Base-by-base conservation (phyloP, 2,329 filamentous ascomycete genomes). In the Penicillium crustosum region DNA sequence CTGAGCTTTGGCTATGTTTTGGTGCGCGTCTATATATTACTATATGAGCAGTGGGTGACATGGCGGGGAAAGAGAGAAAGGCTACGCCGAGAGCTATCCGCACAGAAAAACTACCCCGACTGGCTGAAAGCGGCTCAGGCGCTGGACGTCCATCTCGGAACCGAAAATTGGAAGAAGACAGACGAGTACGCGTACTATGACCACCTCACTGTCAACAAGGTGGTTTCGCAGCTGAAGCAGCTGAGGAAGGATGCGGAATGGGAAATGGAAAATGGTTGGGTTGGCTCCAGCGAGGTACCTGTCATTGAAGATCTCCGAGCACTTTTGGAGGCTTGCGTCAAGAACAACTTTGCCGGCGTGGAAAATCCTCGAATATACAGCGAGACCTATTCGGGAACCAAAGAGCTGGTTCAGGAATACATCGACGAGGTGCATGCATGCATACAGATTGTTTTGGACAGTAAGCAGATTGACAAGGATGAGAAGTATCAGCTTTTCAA, bases 371-470 rank as follows among this genome's bases (percentile, higher is more conserved):
- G 91, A 54, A 78, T 99, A n/a, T 99, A 99, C 73, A 96, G 91
- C 68, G 93, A 97, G 77, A 96, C 93, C 3, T 99, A 99, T 72
- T 96, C 92, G 67, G 94, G 94, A 33, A 97, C 94, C n/a, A 99
- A 99, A 75, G 86, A 94, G 60, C 77, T 97, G 63, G 90, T 96
- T 31, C 94, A 97, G 75, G 87, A 88, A 55, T 97, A 93, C 70
- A 80, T 96, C 44, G 91, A 97, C 60, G 93, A 97, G 48, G 67
- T 71, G 21, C 67, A 73, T 55, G 62, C 76, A 2, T 83, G 82
- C 31, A 80, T 96, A 47, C 80, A 83, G 51, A 85, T 94, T 61
- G 77, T 97, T 12, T 77, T 88, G 4, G 79, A 83, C 44, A 91
- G 88, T 10, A 81, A 84, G 33, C 84, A 89, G 63, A 78, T 97